These are phyloP conservation scores for Sporothrix mexicana DNA, from an alignment of 2,329 filamentous ascomycete species.

Conservation along the genomic window DNA sequence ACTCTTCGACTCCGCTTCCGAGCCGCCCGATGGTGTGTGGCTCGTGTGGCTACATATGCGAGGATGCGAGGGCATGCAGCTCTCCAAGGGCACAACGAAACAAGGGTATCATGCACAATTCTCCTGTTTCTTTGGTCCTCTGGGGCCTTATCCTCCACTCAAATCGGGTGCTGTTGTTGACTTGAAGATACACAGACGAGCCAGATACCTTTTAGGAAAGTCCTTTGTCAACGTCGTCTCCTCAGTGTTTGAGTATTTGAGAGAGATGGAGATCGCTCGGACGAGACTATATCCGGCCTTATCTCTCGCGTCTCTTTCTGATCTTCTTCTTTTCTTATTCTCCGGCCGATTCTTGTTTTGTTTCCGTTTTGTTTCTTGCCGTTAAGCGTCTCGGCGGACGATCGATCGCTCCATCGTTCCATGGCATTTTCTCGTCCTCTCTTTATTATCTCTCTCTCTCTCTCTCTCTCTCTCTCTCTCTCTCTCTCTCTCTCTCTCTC, in stretches of 20 bases:
- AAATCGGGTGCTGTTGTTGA: background rate
- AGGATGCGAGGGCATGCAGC: slow-evolving; percentile 1
- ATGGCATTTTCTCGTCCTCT: background rate
- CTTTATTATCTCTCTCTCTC: no score
- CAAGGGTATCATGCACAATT: background rate
- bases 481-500: no score
- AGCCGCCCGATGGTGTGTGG: slow-evolving; percentile 23
- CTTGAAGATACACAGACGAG: no score
- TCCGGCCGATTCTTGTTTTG: background rate
- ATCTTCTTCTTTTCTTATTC: background rate
- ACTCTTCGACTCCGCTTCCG: background rate
- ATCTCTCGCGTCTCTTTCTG: no score
- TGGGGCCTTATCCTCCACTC: background rate
- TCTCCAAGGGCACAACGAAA: background rate
- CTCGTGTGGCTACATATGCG: slow-evolving; percentile 15
- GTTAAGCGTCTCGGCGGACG: slow-evolving; percentile 1
- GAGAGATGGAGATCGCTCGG: no score
- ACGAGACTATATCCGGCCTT: no score
- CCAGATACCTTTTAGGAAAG: no score
- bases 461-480: no score
- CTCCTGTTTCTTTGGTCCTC: background rate
- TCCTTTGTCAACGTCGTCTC: no score
- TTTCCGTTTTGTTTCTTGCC: background rate
- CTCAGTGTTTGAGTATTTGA: no score
- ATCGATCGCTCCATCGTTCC: background rate